Percentiles rank a stretch among this genome's conserved stretches.
phyloP scores from a whole-genome alignment of 139 green algal species.

The Tetraselmis chui region DNA sequence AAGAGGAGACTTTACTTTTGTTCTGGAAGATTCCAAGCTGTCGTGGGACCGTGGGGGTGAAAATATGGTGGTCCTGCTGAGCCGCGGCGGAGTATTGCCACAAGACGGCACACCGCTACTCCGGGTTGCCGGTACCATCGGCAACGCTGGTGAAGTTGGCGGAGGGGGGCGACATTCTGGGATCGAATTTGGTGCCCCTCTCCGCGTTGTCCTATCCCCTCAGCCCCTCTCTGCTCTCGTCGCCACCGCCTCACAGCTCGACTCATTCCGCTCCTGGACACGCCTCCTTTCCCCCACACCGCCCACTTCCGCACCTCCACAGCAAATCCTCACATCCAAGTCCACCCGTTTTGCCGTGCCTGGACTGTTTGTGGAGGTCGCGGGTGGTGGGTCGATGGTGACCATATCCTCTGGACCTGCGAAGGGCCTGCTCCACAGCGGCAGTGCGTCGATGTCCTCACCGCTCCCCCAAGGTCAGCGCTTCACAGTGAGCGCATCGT shows the following conservation, averaged over 20 bases:
- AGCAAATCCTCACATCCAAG: too few species aligned
- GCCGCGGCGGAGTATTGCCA: too few species aligned
- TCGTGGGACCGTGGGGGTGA: too few species aligned
- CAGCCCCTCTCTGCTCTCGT: not conserved
- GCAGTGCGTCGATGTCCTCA: not conserved
- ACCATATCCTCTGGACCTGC: slow-evolving; percentile 13
- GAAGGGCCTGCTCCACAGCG: slow-evolving; percentile 4
- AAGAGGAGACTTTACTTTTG: too few species aligned
- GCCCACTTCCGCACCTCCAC: not conserved
- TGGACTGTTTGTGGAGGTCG: not conserved
- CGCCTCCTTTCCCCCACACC: not conserved
- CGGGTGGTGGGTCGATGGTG: slow-evolving; percentile 15
- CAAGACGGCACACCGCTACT: too few species aligned
- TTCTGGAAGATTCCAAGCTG: not conserved
- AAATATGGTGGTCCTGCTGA: too few species aligned
- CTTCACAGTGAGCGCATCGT: not conserved
- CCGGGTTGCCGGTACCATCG: too few species aligned
- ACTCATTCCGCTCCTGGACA: not conserved
- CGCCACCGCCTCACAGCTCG: not conserved
- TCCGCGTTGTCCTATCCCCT: not conserved
- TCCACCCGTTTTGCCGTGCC: not conserved
- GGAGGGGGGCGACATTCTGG: not conserved
- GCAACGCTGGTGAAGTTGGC: not conserved
- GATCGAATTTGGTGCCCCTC: not conserved
- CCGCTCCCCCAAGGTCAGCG: not conserved